Evolutionary conservation across 148 eudicot genomes (phyloP).

Genomic region (Fallopia convolvulus): DNA sequence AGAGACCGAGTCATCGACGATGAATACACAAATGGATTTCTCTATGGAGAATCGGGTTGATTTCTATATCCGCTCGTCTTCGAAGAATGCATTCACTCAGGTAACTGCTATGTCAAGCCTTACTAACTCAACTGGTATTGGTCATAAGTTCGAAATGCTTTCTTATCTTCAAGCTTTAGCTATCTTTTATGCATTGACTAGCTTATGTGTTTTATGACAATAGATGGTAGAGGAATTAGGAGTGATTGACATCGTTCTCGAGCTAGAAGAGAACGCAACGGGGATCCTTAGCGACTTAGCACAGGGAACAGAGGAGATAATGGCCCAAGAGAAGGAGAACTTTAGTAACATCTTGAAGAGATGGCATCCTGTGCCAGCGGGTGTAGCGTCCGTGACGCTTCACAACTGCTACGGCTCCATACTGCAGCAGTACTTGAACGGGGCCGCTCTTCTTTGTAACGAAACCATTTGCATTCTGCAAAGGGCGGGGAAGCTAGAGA

Average conservation of each 20-base stretch:
- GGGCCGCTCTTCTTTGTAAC: slow-evolving; percentile 31
- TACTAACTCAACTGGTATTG: neutral
- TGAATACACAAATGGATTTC: neutral
- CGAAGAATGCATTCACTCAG: slow-evolving; percentile 61
- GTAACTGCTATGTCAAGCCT: slow-evolving; percentile 17
- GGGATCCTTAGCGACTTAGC: slow-evolving; percentile 50
- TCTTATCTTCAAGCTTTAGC: neutral
- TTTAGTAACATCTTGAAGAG: slow-evolving; percentile 59
- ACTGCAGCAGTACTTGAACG: slow-evolving; percentile 51
- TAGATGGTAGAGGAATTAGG: slow-evolving; percentile 2
- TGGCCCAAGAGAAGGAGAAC: slow-evolving; percentile 56
- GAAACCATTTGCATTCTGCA: slow-evolving; percentile 53
- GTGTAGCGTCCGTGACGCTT: slow-evolving; percentile 70
- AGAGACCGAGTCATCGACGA: slow-evolving; percentile 3
- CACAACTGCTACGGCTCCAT: slow-evolving; percentile 71
- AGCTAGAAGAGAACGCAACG: slow-evolving; percentile 40
- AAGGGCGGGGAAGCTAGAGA: slow-evolving; percentile 79
- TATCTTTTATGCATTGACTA: neutral
- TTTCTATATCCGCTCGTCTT: slow-evolving; percentile 58
- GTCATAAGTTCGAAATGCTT: no score
- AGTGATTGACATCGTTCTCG: slow-evolving; percentile 16
- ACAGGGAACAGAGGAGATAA: slow-evolving; percentile 59
- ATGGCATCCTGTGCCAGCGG: slow-evolving; percentile 82
- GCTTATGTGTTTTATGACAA: neutral
- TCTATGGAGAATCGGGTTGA: slow-evolving; percentile 51